A percentile compares a stretch with the other conserved stretches of the same genome.
Evolutionary conservation across 2,329 filamentous ascomycete genomes (phyloP).

Genomic region (Penicillium sp.): DNA sequence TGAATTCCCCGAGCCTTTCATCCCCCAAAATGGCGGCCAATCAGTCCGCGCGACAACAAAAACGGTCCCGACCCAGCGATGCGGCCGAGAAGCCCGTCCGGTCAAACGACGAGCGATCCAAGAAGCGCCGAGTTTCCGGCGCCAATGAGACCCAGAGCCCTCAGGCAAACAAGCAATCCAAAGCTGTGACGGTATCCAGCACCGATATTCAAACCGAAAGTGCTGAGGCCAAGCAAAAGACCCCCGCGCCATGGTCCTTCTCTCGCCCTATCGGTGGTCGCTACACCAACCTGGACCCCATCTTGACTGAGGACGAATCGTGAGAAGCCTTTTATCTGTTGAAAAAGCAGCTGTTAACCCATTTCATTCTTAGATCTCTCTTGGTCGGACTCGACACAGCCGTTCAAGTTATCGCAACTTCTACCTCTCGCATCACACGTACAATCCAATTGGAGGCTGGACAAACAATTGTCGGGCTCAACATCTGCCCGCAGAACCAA

Average conservation of each 20-base stretch:
- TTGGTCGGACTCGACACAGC: conserved; percentile 74
- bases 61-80: conserved; percentile 35
- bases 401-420: conserved; percentile 77
- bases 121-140: conserved; percentile 34
- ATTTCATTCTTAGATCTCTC: conserved; percentile 59
- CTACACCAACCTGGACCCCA: conserved; percentile 58
- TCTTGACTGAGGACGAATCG: conserved; percentile 61
- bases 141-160: conserved; percentile 26
- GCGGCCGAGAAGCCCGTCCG: conserved; percentile 24
- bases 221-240: conserved; percentile 14
- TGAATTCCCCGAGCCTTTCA: neutral
- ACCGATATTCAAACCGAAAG: conserved; percentile 10
- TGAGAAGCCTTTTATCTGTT: conserved; percentile 31
- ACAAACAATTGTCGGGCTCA: conserved; percentile 53
- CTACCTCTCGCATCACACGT: conserved; percentile 77
- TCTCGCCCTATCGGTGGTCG: conserved; percentile 57
- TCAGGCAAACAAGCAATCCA: conserved; percentile 24
- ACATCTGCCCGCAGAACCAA: conserved; percentile 53
- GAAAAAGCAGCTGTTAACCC: conserved; percentile 10
- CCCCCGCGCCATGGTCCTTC: conserved; percentile 44
- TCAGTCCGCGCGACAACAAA: conserved; percentile 25
- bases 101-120: conserved; percentile 28
- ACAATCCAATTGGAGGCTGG: conserved; percentile 61
- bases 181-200: conserved; percentile 19
- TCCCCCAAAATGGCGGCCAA: conserved; percentile 17